Base-by-base conservation (phyloP, 306 rosid genomes). In the Purshia tridentata region DNA sequence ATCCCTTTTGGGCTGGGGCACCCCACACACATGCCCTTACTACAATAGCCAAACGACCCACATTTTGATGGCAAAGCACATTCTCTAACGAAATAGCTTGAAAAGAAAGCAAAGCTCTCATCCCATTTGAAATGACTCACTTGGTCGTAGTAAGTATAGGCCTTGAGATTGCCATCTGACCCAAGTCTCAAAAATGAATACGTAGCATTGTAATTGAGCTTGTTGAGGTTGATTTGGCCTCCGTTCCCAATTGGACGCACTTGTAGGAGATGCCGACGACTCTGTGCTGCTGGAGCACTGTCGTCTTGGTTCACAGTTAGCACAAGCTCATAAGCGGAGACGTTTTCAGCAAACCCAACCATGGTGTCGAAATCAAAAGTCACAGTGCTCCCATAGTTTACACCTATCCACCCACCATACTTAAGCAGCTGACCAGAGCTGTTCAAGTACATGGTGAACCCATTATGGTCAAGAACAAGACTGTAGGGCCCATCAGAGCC, bases 11-110 rank as follows among this genome's bases (percentile, higher is more conserved):
- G 75, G 18, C 67, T 74, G 6, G 83, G 85, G 67, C 83, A 82
- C 6, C 72, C 80, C 45, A 82, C 80, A 20, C 86, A 82, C 83
- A 70, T 65, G 53, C 68, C 72, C 22, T 35, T 65, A 44, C 48
- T 62, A 44, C 83, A 78, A 15, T 70, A 66, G 23, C 83, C 86
- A 16, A 42, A 83, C 1, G 69, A 42, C 0, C 83, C 83, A 16
- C 86, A 83, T 57, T 53, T 75, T 6, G 81, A 42, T 10, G 86
- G 86, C 81, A 83, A 18, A 4, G 35, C 80, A 2, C 86, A 79
- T 67, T 61, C 78, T 20, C 86, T 78, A 2, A 75, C 8, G 16
- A 74, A 78, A 72, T 83, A 66, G n/a, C 18, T 16, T 1, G 81
- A 75, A 20, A 83, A 83, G 56, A 75, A 79, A 4, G 79, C 72